Evolutionary conservation across 768 basidiomycete species (phyloP).

Genomic region (Termitomyces sp.): DNA sequence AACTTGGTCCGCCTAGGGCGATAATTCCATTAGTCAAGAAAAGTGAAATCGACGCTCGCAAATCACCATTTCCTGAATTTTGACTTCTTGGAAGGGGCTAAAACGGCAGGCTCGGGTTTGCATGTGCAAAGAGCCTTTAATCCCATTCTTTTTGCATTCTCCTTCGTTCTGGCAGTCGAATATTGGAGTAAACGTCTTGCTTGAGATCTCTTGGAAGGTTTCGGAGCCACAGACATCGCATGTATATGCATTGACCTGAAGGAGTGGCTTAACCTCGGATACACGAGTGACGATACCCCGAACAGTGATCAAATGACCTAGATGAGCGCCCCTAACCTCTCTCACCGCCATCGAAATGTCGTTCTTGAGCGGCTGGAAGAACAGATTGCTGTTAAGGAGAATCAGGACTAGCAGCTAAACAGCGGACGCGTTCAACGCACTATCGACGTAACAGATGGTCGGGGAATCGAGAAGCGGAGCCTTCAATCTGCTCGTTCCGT

Average conservation of each 20-base stretch:
- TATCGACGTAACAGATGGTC: constrained; percentile 91
- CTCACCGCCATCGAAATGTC: constrained; percentile 84
- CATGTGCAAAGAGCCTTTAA: constrained; percentile 93
- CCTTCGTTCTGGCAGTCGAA: constrained; percentile 82
- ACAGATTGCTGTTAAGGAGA: constrained; percentile 66
- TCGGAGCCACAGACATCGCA: constrained; percentile 98
- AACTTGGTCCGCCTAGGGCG: constrained; percentile 89
- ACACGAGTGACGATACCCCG: constrained; percentile 98
- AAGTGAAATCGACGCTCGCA: not conserved
- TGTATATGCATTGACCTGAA: constrained; percentile 96
- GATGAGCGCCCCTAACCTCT: constrained; percentile 77
- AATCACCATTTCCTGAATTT: constrained; percentile 96
- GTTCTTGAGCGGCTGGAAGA: constrained; percentile 83
- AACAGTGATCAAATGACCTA: constrained; percentile 94
- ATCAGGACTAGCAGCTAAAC: constrained; percentile 12
- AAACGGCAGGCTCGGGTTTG: constrained; percentile 97
- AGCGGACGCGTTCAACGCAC: constrained; percentile 47
- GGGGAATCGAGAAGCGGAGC: constrained; percentile 76
- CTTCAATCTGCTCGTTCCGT: constrained; percentile 78
- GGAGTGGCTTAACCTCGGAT: constrained; percentile 96
- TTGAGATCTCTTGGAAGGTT: constrained; percentile 95
- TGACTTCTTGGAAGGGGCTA: constrained; percentile 96
- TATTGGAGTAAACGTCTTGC: constrained; percentile 88
- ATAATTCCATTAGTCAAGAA: constrained; percentile 1
- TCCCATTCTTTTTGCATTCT: constrained; percentile 81